phyloP scores from a whole-genome alignment of 805 yeast genomes.

The Yarrowia yakushimensis region DNA sequence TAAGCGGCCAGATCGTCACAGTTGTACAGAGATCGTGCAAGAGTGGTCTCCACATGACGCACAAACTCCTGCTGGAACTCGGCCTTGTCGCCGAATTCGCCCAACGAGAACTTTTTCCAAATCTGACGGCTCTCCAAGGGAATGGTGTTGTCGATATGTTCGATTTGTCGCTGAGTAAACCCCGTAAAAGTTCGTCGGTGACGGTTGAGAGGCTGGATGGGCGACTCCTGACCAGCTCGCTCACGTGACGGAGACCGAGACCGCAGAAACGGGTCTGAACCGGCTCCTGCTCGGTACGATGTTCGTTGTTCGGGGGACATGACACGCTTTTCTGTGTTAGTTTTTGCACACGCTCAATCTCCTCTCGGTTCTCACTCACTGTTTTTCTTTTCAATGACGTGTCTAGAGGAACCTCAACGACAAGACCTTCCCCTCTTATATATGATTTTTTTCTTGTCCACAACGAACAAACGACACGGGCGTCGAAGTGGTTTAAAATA shows the following conservation, averaged over 20 bases:
- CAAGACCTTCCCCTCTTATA: not conserved
- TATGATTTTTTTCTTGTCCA: no score
- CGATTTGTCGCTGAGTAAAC: slow-evolving; percentile 84
- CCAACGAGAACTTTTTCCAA: slow-evolving; percentile 69
- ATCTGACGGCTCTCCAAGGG: slow-evolving; percentile 72
- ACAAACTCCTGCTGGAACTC: slow-evolving; percentile 68
- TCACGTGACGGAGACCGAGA: slow-evolving; percentile 1
- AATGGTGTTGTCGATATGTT: slow-evolving; percentile 73
- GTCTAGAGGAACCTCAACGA: no score
- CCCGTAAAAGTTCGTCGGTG: slow-evolving; percentile 74
- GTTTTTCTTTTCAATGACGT: no score
- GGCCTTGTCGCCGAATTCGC: slow-evolving; percentile 48
- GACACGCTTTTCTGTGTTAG: no score
- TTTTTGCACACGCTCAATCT: no score
- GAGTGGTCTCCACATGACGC: slow-evolving; percentile 81
- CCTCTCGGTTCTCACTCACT: no score
- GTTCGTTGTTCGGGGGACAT: not conserved
- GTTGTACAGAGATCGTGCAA: slow-evolving; percentile 89
- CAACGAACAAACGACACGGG: not conserved
- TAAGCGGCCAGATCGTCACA: slow-evolving; percentile 92
- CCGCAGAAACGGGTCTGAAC: slow-evolving; percentile 6
- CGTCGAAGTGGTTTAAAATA: not conserved
- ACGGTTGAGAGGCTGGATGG: slow-evolving; percentile 25
- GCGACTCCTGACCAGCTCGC: not conserved
- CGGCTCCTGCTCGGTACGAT: slow-evolving; percentile 8